Evolutionary conservation across 495 filamentous ascomycete genomes (phyloP).

Genomic region (Amphirosellinia nigrospora): DNA sequence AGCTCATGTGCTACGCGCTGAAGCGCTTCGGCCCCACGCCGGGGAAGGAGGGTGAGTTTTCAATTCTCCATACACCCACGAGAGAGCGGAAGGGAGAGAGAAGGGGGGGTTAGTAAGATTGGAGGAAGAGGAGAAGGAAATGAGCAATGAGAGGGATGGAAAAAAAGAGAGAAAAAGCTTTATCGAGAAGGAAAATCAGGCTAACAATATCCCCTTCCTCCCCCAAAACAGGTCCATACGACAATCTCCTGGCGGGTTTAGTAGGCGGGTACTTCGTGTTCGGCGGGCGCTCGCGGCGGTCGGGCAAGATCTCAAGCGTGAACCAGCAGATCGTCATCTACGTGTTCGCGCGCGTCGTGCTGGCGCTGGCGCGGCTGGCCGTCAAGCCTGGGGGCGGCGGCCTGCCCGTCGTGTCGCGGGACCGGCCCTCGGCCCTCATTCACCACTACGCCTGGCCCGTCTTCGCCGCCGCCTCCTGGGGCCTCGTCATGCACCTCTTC

Average conservation of each 20-base stretch:
- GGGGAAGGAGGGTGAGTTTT: conserved; percentile 57
- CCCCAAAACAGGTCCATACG: conserved; percentile 62
- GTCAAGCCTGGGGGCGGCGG: conserved; percentile 64
- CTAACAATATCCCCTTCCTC: neutral
- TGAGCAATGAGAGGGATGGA: neutral
- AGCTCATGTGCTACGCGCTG: conserved; percentile 74
- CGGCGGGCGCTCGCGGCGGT: conserved; percentile 63
- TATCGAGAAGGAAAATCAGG: neutral
- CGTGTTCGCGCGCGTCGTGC: conserved; percentile 88
- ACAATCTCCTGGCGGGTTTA: conserved; percentile 88
- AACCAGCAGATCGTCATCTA: conserved; percentile 99
- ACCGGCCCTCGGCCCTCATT: conserved; percentile 52
- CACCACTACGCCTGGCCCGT: conserved; percentile 81
- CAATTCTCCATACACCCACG: neutral
- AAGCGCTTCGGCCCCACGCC: conserved; percentile 66
- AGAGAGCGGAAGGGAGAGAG: neutral
- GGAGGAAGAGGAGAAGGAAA: neutral
- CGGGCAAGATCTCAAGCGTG: conserved; percentile 74
- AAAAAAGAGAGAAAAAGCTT: neutral
- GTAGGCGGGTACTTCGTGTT: conserved; percentile 94
- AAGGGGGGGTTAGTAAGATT: neutral
- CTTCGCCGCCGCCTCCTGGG: conserved; percentile 91
- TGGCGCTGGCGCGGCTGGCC: conserved; percentile 81
- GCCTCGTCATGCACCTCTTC: conserved; percentile 93
- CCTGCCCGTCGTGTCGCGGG: conserved; percentile 49